These are phyloP conservation scores for Kitagawia praeruptora DNA, from an alignment of 129 eudicot species.

Conservation along the genomic window DNA sequence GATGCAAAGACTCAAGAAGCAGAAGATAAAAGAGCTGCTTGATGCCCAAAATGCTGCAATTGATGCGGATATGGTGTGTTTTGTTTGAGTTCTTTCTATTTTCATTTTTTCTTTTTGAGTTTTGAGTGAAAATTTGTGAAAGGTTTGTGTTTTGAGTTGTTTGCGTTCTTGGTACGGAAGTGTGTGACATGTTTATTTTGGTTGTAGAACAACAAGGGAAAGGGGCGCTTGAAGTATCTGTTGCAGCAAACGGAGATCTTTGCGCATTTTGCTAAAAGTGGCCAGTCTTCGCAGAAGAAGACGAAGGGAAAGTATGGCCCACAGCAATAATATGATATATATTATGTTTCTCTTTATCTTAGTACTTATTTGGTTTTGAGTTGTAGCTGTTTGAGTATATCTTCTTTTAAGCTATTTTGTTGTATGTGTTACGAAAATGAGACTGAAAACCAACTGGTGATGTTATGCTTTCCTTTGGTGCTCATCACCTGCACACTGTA, in stretches of 20 bases:
- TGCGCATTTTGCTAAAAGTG: conserved; percentile 94
- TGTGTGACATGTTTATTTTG: neutral
- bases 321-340: neutral
- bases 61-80: conserved; percentile 83
- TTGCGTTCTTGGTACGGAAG: neutral
- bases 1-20: conserved; percentile 76
- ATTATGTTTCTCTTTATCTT: neutral
- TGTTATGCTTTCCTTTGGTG: neutral
- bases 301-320: conserved; percentile 62
- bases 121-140: neutral
- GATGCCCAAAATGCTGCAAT: conserved; percentile 80
- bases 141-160: neutral
- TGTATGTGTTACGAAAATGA: neutral
- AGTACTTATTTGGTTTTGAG: neutral
- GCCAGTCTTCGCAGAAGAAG: conserved; percentile 68
- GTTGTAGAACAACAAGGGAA: conserved; percentile 74
- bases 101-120: neutral
- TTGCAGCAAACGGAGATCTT: conserved; percentile 91
- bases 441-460: neutral
- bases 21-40: conserved; percentile 81
- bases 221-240: conserved; percentile 85
- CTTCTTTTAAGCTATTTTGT: neutral
- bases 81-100: neutral
- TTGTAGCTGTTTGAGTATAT: neutral
- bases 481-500: neutral